A percentile compares a stretch with the other conserved stretches of the same genome.
Conservation (phyloP, 495 filamentous ascomycete genomes). For the Xylaria flabelliformis region DNA sequence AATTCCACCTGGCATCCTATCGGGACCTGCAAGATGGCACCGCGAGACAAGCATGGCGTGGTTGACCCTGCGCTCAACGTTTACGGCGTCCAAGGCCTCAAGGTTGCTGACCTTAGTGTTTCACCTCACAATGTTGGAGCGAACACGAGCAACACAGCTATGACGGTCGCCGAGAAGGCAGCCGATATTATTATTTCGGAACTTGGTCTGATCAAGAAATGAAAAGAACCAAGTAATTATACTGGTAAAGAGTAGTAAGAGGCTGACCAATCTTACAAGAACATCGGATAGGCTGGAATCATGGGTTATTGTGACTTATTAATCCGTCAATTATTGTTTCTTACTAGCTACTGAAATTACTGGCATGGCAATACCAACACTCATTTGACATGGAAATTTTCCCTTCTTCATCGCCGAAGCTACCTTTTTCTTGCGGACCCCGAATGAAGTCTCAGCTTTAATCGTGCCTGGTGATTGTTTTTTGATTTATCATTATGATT, state of each 20-base stretch:
- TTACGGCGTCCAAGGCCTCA: constrained; percentile 55
- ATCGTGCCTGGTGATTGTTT: not conserved
- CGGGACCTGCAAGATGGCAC: constrained; percentile 52
- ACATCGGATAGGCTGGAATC: not conserved
- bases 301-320: not conserved
- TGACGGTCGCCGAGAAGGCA: constrained; percentile 60
- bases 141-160: constrained; percentile 56
- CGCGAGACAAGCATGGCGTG: constrained; percentile 48
- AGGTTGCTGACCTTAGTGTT: constrained; percentile 54
- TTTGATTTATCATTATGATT: not conserved
- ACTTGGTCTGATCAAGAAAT: constrained; percentile 38
- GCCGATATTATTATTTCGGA: constrained; percentile 56
- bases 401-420: not conserved
- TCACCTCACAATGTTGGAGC: constrained; percentile 59
- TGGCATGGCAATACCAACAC: not conserved
- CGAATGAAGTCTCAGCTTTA: not conserved
- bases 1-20: constrained; percentile 56
- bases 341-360: not conserved
- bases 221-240: not conserved
- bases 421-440: not conserved
- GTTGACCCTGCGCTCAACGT: constrained; percentile 54
- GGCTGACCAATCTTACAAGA: not conserved
- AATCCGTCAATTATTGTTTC: not conserved
- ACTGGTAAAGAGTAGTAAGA: not conserved
- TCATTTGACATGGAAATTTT: not conserved